phyloP scores from a whole-genome alignment of 768 basidiomycete species.

The Pleurotus platypus region DNA sequence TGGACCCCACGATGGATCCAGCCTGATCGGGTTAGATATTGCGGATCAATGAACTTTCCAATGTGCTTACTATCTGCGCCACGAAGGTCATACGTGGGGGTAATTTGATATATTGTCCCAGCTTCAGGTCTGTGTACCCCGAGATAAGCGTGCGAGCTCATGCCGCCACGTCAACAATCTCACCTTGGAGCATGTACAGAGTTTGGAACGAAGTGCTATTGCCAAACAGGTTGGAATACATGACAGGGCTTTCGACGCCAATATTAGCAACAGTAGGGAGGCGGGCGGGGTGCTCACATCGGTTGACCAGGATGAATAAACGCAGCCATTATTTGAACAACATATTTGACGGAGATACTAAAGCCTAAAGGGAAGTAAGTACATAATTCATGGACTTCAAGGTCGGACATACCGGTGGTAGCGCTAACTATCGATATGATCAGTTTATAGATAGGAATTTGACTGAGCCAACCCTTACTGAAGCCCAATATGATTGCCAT shows the following conservation, averaged over 20 bases:
- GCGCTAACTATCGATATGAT: constrained; percentile 27
- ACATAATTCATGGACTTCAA: constrained; percentile 3
- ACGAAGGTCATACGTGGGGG: constrained; percentile 46
- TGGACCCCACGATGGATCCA: constrained; percentile 47
- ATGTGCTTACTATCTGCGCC: constrained; percentile 34
- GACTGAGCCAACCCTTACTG: constrained; percentile 24
- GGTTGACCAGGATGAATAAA: constrained; percentile 47
- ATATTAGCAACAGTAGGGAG: constrained; percentile 5
- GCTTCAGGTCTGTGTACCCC: constrained; percentile 34
- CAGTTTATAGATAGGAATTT: background rate
- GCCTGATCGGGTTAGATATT: constrained; percentile 13
- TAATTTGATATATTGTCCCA: constrained; percentile 54
- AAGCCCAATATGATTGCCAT: constrained; percentile 38
- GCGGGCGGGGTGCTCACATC: constrained; percentile 25
- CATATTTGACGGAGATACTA: constrained; percentile 44
- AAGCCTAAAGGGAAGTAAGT: constrained; percentile 22
- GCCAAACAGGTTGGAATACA: constrained; percentile 56
- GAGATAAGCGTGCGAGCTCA: no score
- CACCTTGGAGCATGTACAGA: constrained; percentile 46
- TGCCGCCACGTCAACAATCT: background rate
- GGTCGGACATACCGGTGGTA: constrained; percentile 23
- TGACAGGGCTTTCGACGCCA: constrained; percentile 32
- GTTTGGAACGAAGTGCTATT: constrained; percentile 52
- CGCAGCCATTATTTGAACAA: constrained; percentile 47
- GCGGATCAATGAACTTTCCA: no score